These are phyloP conservation scores for Talaromyces verruculosus DNA, from an alignment of 2,329 filamentous ascomycete genomes.

Conservation along the genomic window DNA sequence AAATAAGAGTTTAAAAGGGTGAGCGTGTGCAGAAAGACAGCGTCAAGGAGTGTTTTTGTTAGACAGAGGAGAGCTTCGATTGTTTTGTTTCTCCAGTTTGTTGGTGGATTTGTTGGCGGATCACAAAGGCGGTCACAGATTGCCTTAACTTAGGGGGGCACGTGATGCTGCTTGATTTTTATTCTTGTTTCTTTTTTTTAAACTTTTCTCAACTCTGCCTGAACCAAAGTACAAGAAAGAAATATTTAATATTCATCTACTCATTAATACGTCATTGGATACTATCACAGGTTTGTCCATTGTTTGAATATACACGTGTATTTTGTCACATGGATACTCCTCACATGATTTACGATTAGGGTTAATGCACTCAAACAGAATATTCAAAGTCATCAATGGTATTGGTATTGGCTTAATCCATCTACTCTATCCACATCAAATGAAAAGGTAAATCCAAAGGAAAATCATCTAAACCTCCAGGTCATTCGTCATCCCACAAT, in stretches of 20 bases:
- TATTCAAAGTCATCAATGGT: background rate
- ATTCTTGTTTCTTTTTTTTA: background rate
- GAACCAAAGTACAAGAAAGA: background rate
- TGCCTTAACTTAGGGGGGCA: background rate
- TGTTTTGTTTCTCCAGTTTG: slow-evolving; percentile 19
- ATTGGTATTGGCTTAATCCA: background rate
- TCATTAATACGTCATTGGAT: background rate
- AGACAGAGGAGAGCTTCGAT: slow-evolving; percentile 6
- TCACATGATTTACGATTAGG: slow-evolving; percentile 4
- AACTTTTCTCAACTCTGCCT: background rate
- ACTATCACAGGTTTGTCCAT: background rate
- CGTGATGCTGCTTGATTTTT: background rate
- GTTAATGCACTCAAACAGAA: background rate
- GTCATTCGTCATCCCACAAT: background rate
- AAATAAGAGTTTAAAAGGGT: background rate
- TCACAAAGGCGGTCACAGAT: slow-evolving; percentile 18
- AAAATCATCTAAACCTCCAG: background rate
- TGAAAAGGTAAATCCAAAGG: background rate
- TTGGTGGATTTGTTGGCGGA: slow-evolving; percentile 17
- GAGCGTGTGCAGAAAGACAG: background rate
- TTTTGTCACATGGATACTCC: background rate
- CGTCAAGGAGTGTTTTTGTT: background rate
- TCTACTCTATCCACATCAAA: background rate
- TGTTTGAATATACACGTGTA: background rate
- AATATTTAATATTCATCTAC: background rate